Evolutionary conservation across 495 filamentous ascomycete genomes (phyloP).

Genomic region (Stereocaulon alpinum): DNA sequence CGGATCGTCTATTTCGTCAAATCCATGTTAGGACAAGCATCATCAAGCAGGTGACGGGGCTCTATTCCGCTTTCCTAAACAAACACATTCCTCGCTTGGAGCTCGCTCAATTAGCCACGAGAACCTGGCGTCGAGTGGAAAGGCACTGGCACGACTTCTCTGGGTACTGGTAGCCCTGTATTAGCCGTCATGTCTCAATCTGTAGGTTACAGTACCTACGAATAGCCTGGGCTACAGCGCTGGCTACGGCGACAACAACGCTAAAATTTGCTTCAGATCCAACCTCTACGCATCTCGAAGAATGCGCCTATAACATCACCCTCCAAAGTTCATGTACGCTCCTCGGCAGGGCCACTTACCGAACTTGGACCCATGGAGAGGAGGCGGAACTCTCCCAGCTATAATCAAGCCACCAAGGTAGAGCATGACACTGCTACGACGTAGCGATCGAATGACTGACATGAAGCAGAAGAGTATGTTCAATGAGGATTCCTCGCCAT

Average conservation of each 20-base stretch:
- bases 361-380: slow-evolving; percentile 48
- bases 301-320: slow-evolving; percentile 21
- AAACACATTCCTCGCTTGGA: slow-evolving; percentile 11
- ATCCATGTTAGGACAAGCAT: not conserved
- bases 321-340: slow-evolving; percentile 32
- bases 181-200: slow-evolving; percentile 18
- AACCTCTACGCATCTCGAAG: slow-evolving; percentile 27
- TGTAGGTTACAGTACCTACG: slow-evolving; percentile 11
- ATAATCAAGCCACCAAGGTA: slow-evolving; percentile 61
- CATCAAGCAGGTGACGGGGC: not conserved
- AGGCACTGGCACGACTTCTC: not conserved
- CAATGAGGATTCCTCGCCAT: slow-evolving; percentile 59
- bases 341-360: slow-evolving; percentile 39
- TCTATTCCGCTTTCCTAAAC: not conserved
- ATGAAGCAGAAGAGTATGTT: slow-evolving; percentile 30
- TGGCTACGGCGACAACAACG: not conserved
- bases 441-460: slow-evolving; percentile 3
- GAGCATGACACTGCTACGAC: slow-evolving; percentile 15
- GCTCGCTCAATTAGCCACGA: not conserved
- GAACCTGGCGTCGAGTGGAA: not conserved
- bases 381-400: slow-evolving; percentile 65
- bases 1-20: not conserved
- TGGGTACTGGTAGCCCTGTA: not conserved
- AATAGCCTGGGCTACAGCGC: not conserved
- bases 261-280: slow-evolving; percentile 20